A percentile compares a stretch with the other conserved stretches of the same genome.
phyloP scores from a whole-genome alignment of 2,329 filamentous ascomycete genomes.

The Metarhizium sp. region DNA sequence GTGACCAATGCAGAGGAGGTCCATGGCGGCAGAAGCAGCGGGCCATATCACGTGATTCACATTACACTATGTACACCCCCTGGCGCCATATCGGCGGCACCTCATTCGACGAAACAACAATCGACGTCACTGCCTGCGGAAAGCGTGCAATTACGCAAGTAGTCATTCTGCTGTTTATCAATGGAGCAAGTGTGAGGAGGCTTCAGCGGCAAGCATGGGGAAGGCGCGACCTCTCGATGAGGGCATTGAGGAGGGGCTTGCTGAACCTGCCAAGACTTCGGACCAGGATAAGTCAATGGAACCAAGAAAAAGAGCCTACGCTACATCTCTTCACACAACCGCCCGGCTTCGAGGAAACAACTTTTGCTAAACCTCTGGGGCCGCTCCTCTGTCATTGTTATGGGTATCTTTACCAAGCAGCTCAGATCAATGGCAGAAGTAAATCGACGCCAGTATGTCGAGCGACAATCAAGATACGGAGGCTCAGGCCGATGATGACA shows the following conservation, averaged over 20 bases:
- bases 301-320: no score
- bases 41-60: conserved; percentile 1
- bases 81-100: background rate
- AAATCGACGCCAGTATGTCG: background rate
- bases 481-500: background rate
- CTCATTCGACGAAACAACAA: background rate
- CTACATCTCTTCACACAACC: no score
- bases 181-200: background rate
- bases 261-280: background rate
- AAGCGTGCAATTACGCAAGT: background rate
- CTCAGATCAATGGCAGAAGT: background rate
- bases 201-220: background rate
- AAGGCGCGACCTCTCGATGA: background rate
- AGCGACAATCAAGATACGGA: background rate
- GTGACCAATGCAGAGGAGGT: conserved; percentile 1
- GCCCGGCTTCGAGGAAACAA: background rate
- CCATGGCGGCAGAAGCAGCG: background rate
- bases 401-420: background rate
- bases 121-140: background rate
- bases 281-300: background rate
- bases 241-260: background rate
- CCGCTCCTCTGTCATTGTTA: background rate
- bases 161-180: background rate
- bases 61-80: background rate
- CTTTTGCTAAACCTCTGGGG: background rate